Percentiles rank a stretch among this genome's conserved stretches.
Evolutionary conservation across 306 rosid genomes (phyloP).

Genomic region (Cucumis sativus): Cucumber_9930_V3 NC_026655.2:7592001-7592500

Average conservation of each 20-base stretch:
- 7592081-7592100: neutral
- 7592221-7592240: neutral
- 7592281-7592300: neutral
- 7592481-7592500: too few relatives aligned
- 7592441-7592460: too few relatives aligned
- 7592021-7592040: too few relatives aligned
- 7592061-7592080: neutral
- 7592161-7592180: constrained; percentile 2
- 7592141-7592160: constrained; percentile 3
- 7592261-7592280: neutral
- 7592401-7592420: neutral
- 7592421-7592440: neutral
- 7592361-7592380: neutral
- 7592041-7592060: neutral
- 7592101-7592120: neutral
- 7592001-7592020: neutral
- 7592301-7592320: neutral
- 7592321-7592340: neutral
- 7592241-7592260: neutral
- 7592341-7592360: neutral
- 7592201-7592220: neutral
- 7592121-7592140: neutral
- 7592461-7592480: too few relatives aligned
- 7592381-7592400: neutral
- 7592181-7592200: constrained; percentile 2